Base-by-base conservation (phyloP, 1,284 basidiomycete species). In the Amylostereum chailletii region DNA sequence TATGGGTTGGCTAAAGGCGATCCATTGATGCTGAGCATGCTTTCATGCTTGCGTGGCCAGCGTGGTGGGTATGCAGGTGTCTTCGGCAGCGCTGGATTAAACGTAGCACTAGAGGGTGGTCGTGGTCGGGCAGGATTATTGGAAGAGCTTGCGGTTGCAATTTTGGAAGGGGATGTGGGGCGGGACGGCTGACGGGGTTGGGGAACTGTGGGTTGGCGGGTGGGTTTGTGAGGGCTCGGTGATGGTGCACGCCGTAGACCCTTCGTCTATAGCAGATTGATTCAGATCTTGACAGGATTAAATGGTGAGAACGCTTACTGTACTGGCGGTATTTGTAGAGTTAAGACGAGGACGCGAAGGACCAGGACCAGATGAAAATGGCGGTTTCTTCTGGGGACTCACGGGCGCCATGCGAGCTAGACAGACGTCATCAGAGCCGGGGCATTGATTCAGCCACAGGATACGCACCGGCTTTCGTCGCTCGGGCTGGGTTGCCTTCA, bases 1-100 rank as follows among this genome's bases (percentile, higher is more conserved):
- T 81, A 81, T 0, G 86, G 86, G 59, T 88, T 87, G 5, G 81
- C 76, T 6, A 89, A 70, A 0, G 86, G 87, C 1, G 84, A 86
- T 3, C 86, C 86, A 52, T 90, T 89, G 26, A 83, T 64, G 58
- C 83, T 86, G 45, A 89, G 71, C 76, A 89, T 77, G 55, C 69
- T 77, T 62, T 89, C 86, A 54, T 86, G 77, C 56, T 72, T 76
- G 45, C 82, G 75, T 5, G 85, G 83, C 60, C 65, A 66, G 19
- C 70, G 66, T 5, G 51, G 51, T 0, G 84, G 84, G 56, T 79
- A 86, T 31, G 70, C 69, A 5, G 85, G 77, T 11, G 78, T 77
- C 50, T 83, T 81, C 1, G 79, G 79, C 26, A 88, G 66, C 5
- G 69, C 60, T 1, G 85, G 86, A 48, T 86, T 85, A 64, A 90